Conservation (phyloP, 1,284 basidiomycete genomes). For the Papiliotrema laurentii region DNA sequence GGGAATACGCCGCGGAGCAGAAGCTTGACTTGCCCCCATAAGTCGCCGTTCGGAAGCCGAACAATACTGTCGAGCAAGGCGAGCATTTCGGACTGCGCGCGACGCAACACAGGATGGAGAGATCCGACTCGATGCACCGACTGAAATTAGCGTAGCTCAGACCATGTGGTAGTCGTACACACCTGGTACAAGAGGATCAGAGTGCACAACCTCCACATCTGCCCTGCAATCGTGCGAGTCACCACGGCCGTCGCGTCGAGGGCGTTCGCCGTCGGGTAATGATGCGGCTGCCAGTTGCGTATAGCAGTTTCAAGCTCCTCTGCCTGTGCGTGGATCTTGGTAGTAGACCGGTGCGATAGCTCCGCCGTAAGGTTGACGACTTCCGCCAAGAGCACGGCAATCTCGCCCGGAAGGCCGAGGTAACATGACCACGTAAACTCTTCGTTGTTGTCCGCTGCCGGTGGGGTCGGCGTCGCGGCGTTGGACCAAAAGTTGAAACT, state of each 20-base stretch:
- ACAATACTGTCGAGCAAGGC: conserved; percentile 18
- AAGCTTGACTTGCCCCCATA: no score
- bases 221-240: conserved; percentile 24
- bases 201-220: conserved; percentile 23
- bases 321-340: conserved; percentile 17
- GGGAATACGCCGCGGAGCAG: no score
- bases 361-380: conserved; percentile 30
- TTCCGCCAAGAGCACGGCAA: conserved; percentile 27
- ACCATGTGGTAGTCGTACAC: not conserved
- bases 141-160: conserved; percentile 3
- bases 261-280: conserved; percentile 3
- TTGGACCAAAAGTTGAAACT: conserved; percentile 21
- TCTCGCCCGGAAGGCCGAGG: conserved; percentile 28
- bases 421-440: conserved; percentile 26
- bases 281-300: conserved; percentile 14
- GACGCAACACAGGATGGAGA: conserved; percentile 25
- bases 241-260: conserved; percentile 21
- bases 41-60: conserved; percentile 24
- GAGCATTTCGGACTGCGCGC: conserved; percentile 18
- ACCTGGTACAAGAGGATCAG: conserved; percentile 23
- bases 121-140: conserved; percentile 25
- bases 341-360: conserved; percentile 2
- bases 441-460: conserved; percentile 10
- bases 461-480: conserved; percentile 2
- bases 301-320: conserved; percentile 21